Conservation (phyloP, 2,329 filamentous ascomycete genomes). For the Colletotrichum caudatum region DNA sequence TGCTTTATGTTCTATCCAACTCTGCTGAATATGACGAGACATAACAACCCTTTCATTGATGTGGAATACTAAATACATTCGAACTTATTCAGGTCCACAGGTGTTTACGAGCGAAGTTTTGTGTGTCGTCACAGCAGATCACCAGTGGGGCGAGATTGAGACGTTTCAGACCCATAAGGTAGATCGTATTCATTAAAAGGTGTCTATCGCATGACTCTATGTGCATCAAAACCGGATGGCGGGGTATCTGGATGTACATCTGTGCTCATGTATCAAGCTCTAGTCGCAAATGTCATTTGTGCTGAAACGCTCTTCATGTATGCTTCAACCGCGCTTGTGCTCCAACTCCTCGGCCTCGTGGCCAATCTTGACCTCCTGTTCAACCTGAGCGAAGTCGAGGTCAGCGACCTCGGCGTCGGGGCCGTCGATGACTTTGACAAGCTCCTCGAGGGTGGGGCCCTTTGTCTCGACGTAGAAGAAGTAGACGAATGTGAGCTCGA, state of each 20-base stretch:
- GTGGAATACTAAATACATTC: neutral
- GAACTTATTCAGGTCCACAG: neutral
- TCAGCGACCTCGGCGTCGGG: conserved; percentile 63
- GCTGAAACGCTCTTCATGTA: neutral
- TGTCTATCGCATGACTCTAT: conserved; percentile 18
- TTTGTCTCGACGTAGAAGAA: conserved; percentile 71
- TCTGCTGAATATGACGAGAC: neutral
- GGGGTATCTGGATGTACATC: conserved; percentile 36
- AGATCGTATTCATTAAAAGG: conserved; percentile 24
- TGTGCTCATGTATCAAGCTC: conserved; percentile 12
- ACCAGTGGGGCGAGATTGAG: neutral
- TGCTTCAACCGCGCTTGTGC: conserved; percentile 34
- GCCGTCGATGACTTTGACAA: conserved; percentile 75
- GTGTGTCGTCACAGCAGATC: neutral
- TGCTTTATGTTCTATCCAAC: no score
- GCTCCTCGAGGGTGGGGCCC: conserved; percentile 74
- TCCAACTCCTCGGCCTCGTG: conserved; percentile 39
- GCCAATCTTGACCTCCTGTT: conserved; percentile 53
- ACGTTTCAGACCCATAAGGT: neutral
- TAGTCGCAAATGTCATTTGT: neutral
- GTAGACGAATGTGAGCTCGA: conserved; percentile 68
- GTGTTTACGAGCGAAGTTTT: neutral
- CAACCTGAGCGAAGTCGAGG: conserved; percentile 58
- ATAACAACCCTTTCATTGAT: no score
- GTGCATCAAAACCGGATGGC: conserved; percentile 10